Conservation (phyloP, 1,284 basidiomycete species). For the Cryptococcus sp. region DNA sequence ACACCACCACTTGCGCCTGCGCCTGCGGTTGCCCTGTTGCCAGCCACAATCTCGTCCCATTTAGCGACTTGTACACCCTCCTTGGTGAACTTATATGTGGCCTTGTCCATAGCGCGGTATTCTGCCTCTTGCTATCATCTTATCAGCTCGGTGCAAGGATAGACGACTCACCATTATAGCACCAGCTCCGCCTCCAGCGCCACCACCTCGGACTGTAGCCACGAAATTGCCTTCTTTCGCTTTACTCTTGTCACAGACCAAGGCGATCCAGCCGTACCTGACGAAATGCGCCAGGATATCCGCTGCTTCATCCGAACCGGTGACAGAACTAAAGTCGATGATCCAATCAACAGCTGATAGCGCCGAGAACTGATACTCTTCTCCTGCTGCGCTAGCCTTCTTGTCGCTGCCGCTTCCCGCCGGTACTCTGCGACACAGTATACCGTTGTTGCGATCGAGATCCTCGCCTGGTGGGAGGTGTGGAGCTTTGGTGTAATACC, state of each 20-base stretch:
- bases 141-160: not conserved
- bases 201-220: slow-evolving; percentile 65
- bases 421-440: slow-evolving; percentile 43
- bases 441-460: slow-evolving; percentile 56
- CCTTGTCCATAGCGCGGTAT: slow-evolving; percentile 92
- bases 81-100: slow-evolving; percentile 90
- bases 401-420: slow-evolving; percentile 1
- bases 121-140: slow-evolving; percentile 76
- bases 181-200: slow-evolving; percentile 48
- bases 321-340: slow-evolving; percentile 94
- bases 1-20: not conserved
- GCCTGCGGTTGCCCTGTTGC: slow-evolving; percentile 13
- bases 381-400: slow-evolving; percentile 11
- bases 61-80: slow-evolving; percentile 81
- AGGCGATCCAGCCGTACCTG: slow-evolving; percentile 82
- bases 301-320: slow-evolving; percentile 92
- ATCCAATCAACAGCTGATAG: slow-evolving; percentile 92
- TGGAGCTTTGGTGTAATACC: slow-evolving; percentile 40
- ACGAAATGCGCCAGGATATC: slow-evolving; percentile 98
- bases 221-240: slow-evolving; percentile 85
- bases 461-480: slow-evolving; percentile 33
- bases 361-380: slow-evolving; percentile 80
- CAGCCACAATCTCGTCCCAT: slow-evolving; percentile 62
- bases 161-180: slow-evolving; percentile 40
- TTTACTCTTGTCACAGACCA: slow-evolving; percentile 68